Base-by-base conservation (phyloP, 208 protist genomes). In the Leishmania gerbilli region DNA sequence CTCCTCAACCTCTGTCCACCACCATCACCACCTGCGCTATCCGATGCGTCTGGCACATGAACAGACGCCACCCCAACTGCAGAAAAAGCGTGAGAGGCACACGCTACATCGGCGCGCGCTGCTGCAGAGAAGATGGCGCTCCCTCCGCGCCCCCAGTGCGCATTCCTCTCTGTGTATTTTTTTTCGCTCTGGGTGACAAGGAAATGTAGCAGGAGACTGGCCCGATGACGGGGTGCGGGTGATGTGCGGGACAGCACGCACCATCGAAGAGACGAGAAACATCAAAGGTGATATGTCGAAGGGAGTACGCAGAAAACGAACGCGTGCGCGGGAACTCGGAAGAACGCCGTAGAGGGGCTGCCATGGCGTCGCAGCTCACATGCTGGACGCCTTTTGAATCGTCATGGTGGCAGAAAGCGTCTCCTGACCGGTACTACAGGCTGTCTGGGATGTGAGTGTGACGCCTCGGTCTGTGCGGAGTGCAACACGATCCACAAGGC, bases 321-420 rank as follows among this genome's bases (percentile, higher is more conserved):
- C 49, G 31, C 45, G 67, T 31, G 40, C 11, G 62, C 21, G 11
- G 24, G 40, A 72, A 17, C 21, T 49, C 21, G 27, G 5, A 49
- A 42, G 42, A 45, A 71, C 24, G 37, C 21, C 15, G 40, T 31
- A 24, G 17, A 74, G 27, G n/a, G 42, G 11, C 42, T n/a, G 24
- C 37, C 68, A 53, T 74, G 27, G 42, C 19, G 53, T 34, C 21
- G 74, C 51, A 42, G 21, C 34, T 77, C 74, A 77, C 74, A 77
- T 65, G 37, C 37, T 77, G 24, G 74, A 77, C 13, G 74, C 74
- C 53, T 45, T 77, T 47, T 77, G 74, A 27, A 77, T 58, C 7
- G 24, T 67, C 51, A 47, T 64, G 56, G 53, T 42, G 37, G 21
- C 49, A 31, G 55, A n/a, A 27, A 24, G 74, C 24, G 45, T 67